These are phyloP conservation scores for Hortiboletus flavorubellus DNA, from an alignment of 768 basidiomycete genomes.

Conservation along the genomic window DNA sequence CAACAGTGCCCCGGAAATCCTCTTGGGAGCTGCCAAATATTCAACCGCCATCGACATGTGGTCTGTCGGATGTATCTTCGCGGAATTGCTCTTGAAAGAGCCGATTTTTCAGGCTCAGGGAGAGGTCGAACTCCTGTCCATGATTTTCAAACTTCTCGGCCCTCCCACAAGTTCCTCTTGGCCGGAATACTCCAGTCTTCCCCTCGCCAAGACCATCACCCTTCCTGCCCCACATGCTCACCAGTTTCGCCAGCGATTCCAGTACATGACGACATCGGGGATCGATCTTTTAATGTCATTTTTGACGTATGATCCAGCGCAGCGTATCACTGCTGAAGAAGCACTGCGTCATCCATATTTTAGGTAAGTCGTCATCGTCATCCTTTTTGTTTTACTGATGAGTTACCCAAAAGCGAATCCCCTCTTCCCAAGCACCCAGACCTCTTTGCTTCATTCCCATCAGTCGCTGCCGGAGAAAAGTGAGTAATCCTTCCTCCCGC, in stretches of 20 bases:
- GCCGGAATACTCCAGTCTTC: conserved; percentile 80
- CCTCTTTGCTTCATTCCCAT: conserved; percentile 93
- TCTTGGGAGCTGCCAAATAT: conserved; percentile 90
- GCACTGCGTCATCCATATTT: conserved; percentile 92
- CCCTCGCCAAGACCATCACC: conserved; percentile 75
- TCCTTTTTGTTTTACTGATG: conserved; percentile 1
- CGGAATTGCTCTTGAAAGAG: conserved; percentile 91
- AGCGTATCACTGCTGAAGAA: conserved; percentile 84
- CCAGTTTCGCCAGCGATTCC: conserved; percentile 83
- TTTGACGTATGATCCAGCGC: conserved; percentile 85
- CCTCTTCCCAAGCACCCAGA: conserved; percentile 96
- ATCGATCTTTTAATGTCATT: conserved; percentile 80
- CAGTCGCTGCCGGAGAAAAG: conserved; percentile 95
- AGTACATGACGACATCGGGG: conserved; percentile 77
- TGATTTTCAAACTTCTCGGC: conserved; percentile 95
- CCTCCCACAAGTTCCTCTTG: conserved; percentile 85
- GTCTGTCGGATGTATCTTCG: conserved; percentile 99
- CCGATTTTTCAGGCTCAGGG: conserved; percentile 97
- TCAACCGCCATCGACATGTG: conserved; percentile 97
- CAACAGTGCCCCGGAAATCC: conserved; percentile 86
- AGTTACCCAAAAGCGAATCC: conserved; percentile 60
- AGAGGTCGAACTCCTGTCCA: conserved; percentile 86
- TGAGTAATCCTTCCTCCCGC: conserved; percentile 32
- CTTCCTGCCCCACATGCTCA: conserved; percentile 71
- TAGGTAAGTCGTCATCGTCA: conserved; percentile 42